Evolutionary conservation across 2,329 filamentous ascomycete genomes (phyloP), one percentile per base, ranked within the genome.

Genomic region (Cercospora nicotianae): DNA sequence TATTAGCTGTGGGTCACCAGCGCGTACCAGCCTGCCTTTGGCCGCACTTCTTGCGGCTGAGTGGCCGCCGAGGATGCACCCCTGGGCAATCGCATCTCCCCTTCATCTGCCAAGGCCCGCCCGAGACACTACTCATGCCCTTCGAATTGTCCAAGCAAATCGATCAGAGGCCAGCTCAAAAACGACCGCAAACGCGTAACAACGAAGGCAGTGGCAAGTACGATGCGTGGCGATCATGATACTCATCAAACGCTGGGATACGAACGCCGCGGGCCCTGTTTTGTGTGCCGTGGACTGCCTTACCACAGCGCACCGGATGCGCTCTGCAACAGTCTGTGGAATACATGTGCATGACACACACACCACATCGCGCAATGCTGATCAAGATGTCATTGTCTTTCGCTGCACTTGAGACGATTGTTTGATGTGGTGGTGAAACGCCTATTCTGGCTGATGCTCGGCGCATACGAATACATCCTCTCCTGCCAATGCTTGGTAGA

Each of bases 401-500:
- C 36, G 36, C 36, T 55, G 58, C 58, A 36, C 31, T 23, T 31
- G 20, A 64, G 48, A 57, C 30, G 45, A 20, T 31, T 39, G 63
- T 57, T 58, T 57, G 45, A 45, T 12, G 28, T 33, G 63, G 28
- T 26, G n/a, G 28, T 58, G 63, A 59, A 60, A 60, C 55, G 63
- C 45, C 33, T 31, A 18, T 28, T 23, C 48, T 51, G 55, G 55
- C 16, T 33, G 30, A 60, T 53, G 63, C 63, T 65, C 63, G 63
- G 63, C 63, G 63, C 28, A 51, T 53, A 60, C 63, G 63, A 65
- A 60, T 65, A 36, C 55, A 45, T 63, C 10, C 48, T 63, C 63
- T 65, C 51, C 63, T 65, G 63, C 63, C 63, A 65, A 65, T 65
- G 63, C 63, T 65, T 60, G 63, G 63, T 28, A 13, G 13, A 51